Conservation (phyloP, 73 alveolate genomes). For the Breviolum minutum region DNA sequence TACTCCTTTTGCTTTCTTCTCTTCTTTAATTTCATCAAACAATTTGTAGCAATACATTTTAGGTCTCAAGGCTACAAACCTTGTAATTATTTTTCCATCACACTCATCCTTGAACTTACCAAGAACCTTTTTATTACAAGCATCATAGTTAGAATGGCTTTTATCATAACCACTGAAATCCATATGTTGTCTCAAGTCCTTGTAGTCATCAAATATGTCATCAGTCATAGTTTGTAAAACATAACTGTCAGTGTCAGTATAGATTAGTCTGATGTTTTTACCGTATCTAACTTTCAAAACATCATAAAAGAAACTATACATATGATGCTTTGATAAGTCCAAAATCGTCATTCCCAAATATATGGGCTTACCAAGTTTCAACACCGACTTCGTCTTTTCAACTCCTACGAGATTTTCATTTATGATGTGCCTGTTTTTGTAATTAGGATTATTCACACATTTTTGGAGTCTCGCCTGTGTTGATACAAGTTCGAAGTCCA, state of each 20-base stretch:
- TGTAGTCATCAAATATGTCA: background rate
- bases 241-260: slow-evolving; percentile 24
- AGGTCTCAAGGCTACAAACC: background rate
- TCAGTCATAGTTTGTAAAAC: background rate
- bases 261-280: background rate
- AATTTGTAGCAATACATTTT: background rate
- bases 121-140: background rate
- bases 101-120: background rate
- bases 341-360: background rate
- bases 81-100: background rate
- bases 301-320: background rate
- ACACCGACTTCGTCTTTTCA: background rate
- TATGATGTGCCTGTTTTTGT: background rate
- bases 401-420: slow-evolving; percentile 9
- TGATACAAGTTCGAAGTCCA: background rate
- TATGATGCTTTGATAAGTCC: background rate
- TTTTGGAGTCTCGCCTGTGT: background rate
- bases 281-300: background rate
- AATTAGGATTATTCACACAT: background rate
- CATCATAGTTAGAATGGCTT: background rate
- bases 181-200: background rate
- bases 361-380: background rate
- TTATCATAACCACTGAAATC: background rate
- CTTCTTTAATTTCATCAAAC: background rate
- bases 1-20: background rate